Percentiles rank a stretch among this genome's conserved stretches.
Evolutionary conservation across 306 rosid species (phyloP).

Genomic region (Carpinus fangiana): DNA sequence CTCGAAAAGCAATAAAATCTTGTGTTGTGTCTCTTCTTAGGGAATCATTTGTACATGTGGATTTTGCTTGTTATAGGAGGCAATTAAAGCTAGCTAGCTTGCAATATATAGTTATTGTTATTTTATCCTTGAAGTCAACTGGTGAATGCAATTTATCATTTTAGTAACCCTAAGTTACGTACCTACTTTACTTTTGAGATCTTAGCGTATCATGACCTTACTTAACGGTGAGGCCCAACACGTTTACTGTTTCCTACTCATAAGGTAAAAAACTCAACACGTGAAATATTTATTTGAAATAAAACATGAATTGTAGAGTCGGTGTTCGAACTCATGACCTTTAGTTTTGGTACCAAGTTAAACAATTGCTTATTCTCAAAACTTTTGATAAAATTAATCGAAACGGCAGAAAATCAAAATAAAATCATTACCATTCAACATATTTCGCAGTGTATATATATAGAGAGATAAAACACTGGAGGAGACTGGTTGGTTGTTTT

Average conservation of each 20-base stretch:
- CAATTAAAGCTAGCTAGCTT: neutral
- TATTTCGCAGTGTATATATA: neutral
- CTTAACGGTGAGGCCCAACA: too few relatives aligned
- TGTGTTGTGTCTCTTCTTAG: neutral
- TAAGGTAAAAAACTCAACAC: too few relatives aligned
- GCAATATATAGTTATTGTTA: neutral
- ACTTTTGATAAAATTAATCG: too few relatives aligned
- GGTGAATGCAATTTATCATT: neutral
- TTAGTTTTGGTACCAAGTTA: too few relatives aligned
- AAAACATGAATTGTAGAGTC: too few relatives aligned
- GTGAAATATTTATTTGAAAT: too few relatives aligned
- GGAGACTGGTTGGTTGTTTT: neutral
- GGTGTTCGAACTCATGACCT: too few relatives aligned
- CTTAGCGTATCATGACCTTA: too few relatives aligned
- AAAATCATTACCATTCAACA: neutral
- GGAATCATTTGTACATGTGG: neutral
- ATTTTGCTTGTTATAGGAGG: neutral
- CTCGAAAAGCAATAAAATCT: neutral
- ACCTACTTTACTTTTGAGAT: neutral
- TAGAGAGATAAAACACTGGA: neutral
- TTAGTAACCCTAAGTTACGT: neutral
- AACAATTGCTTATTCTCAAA: too few relatives aligned
- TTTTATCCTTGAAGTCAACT: neutral
- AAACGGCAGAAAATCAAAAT: neutral
- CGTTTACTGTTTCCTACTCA: too few relatives aligned